Evolutionary conservation across 805 yeast genomes (phyloP), one percentile per base, ranked within the genome.

Genomic region (Wickerhamomyces rabaulensis): DNA sequence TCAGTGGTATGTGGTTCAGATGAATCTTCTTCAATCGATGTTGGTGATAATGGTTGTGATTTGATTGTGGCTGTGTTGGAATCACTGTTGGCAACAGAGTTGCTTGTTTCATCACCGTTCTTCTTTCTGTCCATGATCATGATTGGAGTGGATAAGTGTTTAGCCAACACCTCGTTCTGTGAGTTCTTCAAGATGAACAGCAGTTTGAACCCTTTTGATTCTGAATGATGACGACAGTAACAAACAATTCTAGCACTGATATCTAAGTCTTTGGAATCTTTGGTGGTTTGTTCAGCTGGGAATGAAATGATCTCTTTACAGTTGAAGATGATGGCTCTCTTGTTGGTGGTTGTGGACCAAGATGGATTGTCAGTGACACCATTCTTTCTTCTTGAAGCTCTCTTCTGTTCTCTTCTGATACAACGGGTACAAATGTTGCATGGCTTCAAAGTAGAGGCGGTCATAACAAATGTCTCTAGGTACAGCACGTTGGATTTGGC

Each of bases 101-200:
- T 40, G 3, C 22, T 48, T 10, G 41, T 31, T 6, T 53, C 64
- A 9, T 59, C 62, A 6, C 40, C 33, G 20, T 47, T 51, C 45
- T 57, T 91, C 74, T 92, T 95, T 65, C 95, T 83, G 65, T 94
- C 98, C 80, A 95, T 92, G 43, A 92, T 90, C 84, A 88, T 84
- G 26, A 92, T 87, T 6, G 89, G 80, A 9, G 82, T 68, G 1
- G 96, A 79, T 8, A 84, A 63, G 19, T 80, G 79, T 56, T 82
- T 82, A 7, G 91, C 97, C 16, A 92, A 74, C 5, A 89, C 73
- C 21, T 74, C 70, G 20, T 83, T 85, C 9, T 70, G 60, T 46
- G 70, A 61, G 63, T 91, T 81, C 51, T 79, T 82, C 42, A 92
- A 60, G 3, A 85, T 78, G 51, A 87, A 79, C 40, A 87, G 66